phyloP scores from a whole-genome alignment of 352 stramenopile species.

The Thraustochytrium striatum region DNA sequence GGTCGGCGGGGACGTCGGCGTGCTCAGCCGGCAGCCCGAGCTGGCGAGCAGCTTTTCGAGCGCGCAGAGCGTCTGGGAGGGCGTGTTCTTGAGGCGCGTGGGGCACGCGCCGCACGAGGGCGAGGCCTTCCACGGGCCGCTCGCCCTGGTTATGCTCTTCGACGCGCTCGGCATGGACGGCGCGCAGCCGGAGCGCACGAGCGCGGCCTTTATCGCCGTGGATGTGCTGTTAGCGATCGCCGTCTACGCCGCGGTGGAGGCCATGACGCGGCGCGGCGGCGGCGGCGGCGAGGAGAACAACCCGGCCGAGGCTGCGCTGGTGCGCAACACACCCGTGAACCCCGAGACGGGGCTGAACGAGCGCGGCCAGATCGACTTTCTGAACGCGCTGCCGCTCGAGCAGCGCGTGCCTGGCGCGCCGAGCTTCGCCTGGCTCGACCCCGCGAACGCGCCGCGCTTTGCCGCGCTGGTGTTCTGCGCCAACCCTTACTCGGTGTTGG shows the following conservation, averaged over 20 bases:
- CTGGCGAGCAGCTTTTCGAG: background rate
- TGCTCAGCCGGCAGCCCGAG: no score
- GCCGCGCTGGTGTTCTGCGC: background rate
- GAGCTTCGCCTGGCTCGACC: background rate
- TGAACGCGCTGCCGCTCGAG: background rate
- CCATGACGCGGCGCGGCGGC: background rate
- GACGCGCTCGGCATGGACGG: background rate
- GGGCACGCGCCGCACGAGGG: conserved; percentile 5
- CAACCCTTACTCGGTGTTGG: conserved; percentile 22
- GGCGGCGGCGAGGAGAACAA: conserved; percentile 1
- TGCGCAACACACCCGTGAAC: background rate
- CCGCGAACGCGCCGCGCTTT: background rate
- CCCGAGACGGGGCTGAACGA: background rate
- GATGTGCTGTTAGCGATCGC: background rate
- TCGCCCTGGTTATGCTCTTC: background rate
- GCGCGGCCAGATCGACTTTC: background rate
- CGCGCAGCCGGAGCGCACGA: background rate
- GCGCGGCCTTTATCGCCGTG: background rate
- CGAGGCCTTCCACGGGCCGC: background rate
- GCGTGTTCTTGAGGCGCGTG: conserved; percentile 25
- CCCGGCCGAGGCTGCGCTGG: background rate
- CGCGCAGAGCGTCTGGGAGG: background rate
- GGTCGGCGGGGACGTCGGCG: no score
- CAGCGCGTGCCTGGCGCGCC: background rate
- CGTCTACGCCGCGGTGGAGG: background rate